These are phyloP conservation scores for Lentinula edodes DNA, from an alignment of 768 basidiomycete species.

Conservation along the genomic window DNA sequence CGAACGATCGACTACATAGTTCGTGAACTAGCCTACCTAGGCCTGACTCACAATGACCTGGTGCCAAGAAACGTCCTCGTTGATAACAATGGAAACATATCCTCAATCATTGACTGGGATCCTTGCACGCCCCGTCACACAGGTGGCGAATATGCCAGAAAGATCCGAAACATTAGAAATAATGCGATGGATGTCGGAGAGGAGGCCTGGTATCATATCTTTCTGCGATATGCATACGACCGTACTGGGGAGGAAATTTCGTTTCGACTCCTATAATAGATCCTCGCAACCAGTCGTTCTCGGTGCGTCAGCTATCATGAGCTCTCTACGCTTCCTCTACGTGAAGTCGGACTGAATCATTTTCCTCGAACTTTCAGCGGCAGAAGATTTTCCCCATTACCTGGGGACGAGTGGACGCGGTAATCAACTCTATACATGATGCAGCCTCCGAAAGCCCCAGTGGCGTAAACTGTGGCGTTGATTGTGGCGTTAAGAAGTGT, in stretches of 20 bases:
- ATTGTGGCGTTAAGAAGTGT: no score
- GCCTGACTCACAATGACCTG: neutral
- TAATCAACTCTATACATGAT: no score
- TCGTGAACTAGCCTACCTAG: neutral
- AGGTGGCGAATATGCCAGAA: neutral
- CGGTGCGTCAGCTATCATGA: neutral
- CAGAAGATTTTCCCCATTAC: no score
- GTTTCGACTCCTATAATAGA: neutral
- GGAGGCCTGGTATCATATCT: neutral
- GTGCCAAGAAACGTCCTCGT: neutral
- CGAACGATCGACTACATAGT: neutral
- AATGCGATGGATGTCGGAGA: neutral
- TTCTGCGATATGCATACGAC: neutral
- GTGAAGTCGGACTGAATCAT: neutral
- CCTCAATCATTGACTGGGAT: neutral
- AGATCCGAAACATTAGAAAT: neutral
- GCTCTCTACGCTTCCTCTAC: neutral
- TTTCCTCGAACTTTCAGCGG: neutral
- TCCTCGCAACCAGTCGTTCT: neutral
- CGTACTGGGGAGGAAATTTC: neutral
- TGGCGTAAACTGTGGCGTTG: no score
- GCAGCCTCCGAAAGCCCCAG: no score
- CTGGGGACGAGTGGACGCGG: no score
- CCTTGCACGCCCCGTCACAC: neutral
- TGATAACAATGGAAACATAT: neutral